phyloP scores from a whole-genome alignment of 495 filamentous ascomycete genomes.

The Oleoguttula mirabilis region DNA sequence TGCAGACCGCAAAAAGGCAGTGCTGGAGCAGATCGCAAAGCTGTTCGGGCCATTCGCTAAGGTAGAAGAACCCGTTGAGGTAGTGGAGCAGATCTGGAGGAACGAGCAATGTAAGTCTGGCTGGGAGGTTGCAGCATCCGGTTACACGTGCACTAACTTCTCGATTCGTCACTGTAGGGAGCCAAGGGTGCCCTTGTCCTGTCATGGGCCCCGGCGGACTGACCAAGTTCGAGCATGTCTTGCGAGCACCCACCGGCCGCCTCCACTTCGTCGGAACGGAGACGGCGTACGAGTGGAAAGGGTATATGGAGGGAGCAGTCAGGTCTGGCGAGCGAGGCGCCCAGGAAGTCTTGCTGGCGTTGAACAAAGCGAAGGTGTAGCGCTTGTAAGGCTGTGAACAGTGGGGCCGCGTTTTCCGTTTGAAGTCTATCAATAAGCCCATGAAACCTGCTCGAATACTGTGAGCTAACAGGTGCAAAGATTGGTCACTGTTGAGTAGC shows the following conservation, averaged over 20 bases:
- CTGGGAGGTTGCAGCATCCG: too few species aligned
- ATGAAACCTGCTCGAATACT: too few species aligned
- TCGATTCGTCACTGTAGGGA: too few species aligned
- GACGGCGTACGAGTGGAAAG: conserved; percentile 24
- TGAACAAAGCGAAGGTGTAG: conserved; percentile 10
- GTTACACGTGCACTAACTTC: too few species aligned
- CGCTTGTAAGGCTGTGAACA: too few species aligned
- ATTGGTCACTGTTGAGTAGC: too few species aligned
- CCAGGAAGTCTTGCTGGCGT: conserved; percentile 12
- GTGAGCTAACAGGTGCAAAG: too few species aligned
- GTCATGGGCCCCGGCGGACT: conserved; percentile 15
- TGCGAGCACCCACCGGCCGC: conserved; percentile 16
- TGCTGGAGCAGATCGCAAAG: conserved; percentile 9
- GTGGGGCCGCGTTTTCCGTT: too few species aligned
- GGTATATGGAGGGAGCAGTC: conserved; percentile 30
- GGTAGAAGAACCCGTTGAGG: conserved; percentile 14
- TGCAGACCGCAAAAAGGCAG: conserved; percentile 2
- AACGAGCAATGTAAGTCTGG: conserved; percentile 20
- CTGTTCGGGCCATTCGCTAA: conserved; percentile 15
- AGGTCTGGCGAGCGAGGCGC: conserved; percentile 23
- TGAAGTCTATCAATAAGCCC: too few species aligned
- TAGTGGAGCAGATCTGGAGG: conserved; percentile 19
- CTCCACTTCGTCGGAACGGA: conserved; percentile 30
- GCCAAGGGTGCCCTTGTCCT: conserved; percentile 16
- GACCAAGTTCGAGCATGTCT: conserved; percentile 9